Evolutionary conservation across 345 rosid genomes (phyloP), one percentile per base, ranked within the genome.

Genomic region (Cardiospermum halicacabum): DNA sequence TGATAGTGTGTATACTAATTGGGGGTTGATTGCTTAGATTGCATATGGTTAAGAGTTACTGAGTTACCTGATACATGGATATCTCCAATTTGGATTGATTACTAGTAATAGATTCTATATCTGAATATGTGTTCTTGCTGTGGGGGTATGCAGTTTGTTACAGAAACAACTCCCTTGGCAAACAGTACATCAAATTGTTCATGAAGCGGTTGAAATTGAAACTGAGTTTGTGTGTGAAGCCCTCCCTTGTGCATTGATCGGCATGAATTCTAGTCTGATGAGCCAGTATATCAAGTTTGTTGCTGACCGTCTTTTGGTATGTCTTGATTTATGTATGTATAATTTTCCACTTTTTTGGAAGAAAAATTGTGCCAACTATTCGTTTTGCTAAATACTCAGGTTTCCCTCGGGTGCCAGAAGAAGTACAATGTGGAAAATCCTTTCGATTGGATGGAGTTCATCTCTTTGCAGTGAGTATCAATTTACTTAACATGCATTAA

Each of bases 391-490:
- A n/a, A 5, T n/a, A 34, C 69, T 15, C 80, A 89, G 96, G 87
- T 83, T 64, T 60, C 98, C 6, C 82, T 86, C 66, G 92, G 92
- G 54, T 85, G 67, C 68, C 78, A 78, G 57, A 83, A 60, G 77
- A 90, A 75, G 62, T 90, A 88, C 81, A 72, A 78, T 16, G 77
- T 73, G 47, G 89, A 86, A 64, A 93, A 93, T 72, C 98, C 96
- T 11, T 93, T 90, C 66, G 96, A 90, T 58, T 93, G 97, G 98
- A 93, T 93, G 98, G 98, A 88, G 57, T 85, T 90, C 73, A 93
- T 93, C 77, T 93, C 94, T 64, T 77, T 90, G 74, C 96, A 85
- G 94, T 87, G 74, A 92, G 96, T 80, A 68, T 54, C 21, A 1
- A 55, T 34, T n/a, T n/a, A n/a, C n/a, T n/a, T 36, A 7, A 28